Conservation (phyloP, 2,329 filamentous ascomycete species). For the Aureobasidium sp. region DNA sequence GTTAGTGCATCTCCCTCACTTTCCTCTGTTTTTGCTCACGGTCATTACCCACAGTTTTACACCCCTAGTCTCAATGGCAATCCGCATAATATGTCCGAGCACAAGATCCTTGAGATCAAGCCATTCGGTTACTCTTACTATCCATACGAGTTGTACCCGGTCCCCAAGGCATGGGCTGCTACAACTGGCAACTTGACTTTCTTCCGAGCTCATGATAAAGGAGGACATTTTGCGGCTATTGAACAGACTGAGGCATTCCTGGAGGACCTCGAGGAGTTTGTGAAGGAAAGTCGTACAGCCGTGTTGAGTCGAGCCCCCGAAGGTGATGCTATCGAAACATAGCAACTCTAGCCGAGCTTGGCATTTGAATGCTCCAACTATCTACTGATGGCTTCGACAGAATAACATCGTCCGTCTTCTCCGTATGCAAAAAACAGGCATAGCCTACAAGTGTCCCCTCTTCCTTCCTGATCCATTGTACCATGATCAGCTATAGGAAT, state of each 20-base stretch:
- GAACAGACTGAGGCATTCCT: slow-evolving; percentile 28
- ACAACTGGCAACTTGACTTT: slow-evolving; percentile 33
- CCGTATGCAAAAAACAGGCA: no score
- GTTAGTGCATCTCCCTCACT: background rate
- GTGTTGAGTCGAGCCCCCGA: background rate
- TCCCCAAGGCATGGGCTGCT: slow-evolving; percentile 31
- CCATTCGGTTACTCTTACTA: slow-evolving; percentile 39
- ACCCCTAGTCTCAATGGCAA: background rate
- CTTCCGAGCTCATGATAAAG: slow-evolving; percentile 31
- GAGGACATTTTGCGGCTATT: slow-evolving; percentile 34
- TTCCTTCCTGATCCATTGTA: no score
- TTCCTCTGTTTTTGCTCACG: background rate
- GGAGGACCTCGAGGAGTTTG: slow-evolving; percentile 27
- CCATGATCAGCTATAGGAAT: no score
- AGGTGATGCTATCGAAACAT: background rate
- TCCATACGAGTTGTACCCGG: slow-evolving; percentile 34
- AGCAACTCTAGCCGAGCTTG: background rate
- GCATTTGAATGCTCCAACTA: background rate
- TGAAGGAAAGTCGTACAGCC: slow-evolving; percentile 9
- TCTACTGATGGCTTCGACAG: no score
- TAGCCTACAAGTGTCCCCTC: no score
- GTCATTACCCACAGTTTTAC: background rate
- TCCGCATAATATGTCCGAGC: background rate
- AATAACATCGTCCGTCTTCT: no score
- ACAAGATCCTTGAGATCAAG: slow-evolving; percentile 23